Evolutionary conservation across 305 asterid species (phyloP).

Genomic region (Solanum hybrid): DNA sequence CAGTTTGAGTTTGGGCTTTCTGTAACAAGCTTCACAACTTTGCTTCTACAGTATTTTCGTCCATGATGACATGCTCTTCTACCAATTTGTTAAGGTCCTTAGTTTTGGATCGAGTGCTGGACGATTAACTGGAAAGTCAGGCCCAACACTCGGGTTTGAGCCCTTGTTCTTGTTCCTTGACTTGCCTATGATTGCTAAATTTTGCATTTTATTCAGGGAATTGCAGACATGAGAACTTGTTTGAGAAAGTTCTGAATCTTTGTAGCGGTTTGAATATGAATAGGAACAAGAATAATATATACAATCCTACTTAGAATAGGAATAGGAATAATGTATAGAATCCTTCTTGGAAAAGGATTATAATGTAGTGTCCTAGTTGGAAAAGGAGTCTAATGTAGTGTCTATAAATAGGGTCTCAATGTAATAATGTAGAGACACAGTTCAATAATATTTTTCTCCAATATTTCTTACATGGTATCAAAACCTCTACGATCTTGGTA

Average conservation of each 20-base stretch:
- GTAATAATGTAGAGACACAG: not conserved
- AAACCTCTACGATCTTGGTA: not conserved
- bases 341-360: not conserved
- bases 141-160: not conserved
- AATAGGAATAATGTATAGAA: not conserved
- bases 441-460: not conserved
- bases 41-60: not conserved
- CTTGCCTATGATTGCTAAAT: not conserved
- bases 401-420: not conserved
- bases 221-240: not conserved
- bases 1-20: not conserved
- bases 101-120: not conserved
- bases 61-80: not conserved
- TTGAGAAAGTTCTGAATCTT: not conserved
- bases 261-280: not conserved
- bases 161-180: no score
- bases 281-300: not conserved
- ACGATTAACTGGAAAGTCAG: not conserved
- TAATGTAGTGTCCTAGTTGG: not conserved
- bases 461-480: not conserved
- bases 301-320: not conserved
- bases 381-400: not conserved
- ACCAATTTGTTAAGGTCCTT: not conserved
- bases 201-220: not conserved
- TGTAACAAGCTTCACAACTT: not conserved